A percentile compares a stretch with the other conserved stretches of the same genome.
phyloP scores from a whole-genome alignment of 2,329 filamentous ascomycete species.

The Trichoderma citrinoviride region DNA sequence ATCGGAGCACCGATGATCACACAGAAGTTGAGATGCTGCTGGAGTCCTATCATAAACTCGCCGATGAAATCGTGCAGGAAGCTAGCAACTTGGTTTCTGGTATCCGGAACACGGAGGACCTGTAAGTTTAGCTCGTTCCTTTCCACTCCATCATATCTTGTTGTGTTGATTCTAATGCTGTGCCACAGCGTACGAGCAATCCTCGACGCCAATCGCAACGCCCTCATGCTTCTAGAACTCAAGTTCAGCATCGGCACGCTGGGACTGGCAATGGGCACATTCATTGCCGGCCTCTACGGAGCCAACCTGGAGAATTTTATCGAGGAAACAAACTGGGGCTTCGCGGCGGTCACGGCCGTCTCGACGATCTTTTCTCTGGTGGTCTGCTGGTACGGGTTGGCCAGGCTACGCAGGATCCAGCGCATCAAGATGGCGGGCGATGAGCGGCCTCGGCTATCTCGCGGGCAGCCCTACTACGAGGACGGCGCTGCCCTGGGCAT shows the following conservation, averaged over 20 bases:
- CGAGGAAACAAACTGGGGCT: slow-evolving; percentile 87
- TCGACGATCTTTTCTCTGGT: slow-evolving; percentile 71
- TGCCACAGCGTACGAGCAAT: slow-evolving; percentile 80
- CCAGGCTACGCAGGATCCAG: slow-evolving; percentile 81
- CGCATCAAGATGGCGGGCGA: slow-evolving; percentile 75
- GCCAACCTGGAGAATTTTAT: slow-evolving; percentile 99
- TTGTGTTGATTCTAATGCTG: background rate
- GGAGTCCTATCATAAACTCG: slow-evolving; percentile 96
- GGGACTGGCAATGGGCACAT: slow-evolving; percentile 90
- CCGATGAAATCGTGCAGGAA: slow-evolving; percentile 96
- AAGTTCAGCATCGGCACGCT: slow-evolving; percentile 95
- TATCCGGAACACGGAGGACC: slow-evolving; percentile 97
- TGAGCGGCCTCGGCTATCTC: slow-evolving; percentile 40
- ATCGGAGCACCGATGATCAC: slow-evolving; percentile 78
- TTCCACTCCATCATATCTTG: background rate
- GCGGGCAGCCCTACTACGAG: slow-evolving; percentile 45
- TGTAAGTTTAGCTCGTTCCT: slow-evolving; percentile 55
- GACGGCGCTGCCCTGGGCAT: slow-evolving; percentile 48
- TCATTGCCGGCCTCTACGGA: slow-evolving; percentile 96
- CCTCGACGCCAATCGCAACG: slow-evolving; percentile 95
- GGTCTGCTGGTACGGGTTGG: slow-evolving; percentile 80
- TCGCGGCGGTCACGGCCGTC: slow-evolving; percentile 67
- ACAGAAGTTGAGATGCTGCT: slow-evolving; percentile 96
- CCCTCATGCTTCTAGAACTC: slow-evolving; percentile 93
- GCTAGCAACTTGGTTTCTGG: slow-evolving; percentile 89